Evolutionary conservation across 228 moss, liverwort and hornwort species (phyloP).

Genomic region (Sphagnum magellanicum): DNA sequence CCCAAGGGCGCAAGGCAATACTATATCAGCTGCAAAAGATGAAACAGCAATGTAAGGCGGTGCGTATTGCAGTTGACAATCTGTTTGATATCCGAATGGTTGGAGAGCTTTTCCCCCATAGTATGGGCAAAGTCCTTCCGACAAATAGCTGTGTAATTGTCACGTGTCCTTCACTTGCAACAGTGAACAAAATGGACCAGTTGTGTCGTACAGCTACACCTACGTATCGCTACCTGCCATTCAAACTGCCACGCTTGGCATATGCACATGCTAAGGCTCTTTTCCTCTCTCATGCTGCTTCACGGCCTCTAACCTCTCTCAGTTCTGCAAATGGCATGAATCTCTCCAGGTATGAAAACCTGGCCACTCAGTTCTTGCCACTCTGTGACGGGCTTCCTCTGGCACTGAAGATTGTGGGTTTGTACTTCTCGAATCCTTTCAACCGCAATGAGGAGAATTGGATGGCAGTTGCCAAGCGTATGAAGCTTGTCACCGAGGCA

Average conservation of each 20-base stretch:
- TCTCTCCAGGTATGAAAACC: conserved; percentile 34
- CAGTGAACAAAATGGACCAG: conserved; percentile 59
- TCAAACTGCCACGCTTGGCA: conserved; percentile 48
- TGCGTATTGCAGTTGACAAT: conserved; percentile 70
- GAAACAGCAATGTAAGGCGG: conserved; percentile 59
- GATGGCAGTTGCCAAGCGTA: conserved; percentile 37
- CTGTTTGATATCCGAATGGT: conserved; percentile 59
- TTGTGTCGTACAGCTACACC: conserved; percentile 56
- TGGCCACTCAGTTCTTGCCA: conserved; percentile 55
- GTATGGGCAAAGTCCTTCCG: conserved; percentile 60
- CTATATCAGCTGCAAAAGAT: conserved; percentile 68
- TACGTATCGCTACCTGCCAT: conserved; percentile 48
- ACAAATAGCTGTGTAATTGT: conserved; percentile 45
- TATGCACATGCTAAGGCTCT: conserved; percentile 45
- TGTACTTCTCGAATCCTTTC: conserved; percentile 48
- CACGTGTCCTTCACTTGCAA: conserved; percentile 56
- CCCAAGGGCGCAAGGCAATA: conserved; percentile 63
- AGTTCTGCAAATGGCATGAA: conserved; percentile 25
- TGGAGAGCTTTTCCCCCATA: conserved; percentile 68
- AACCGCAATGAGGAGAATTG: conserved; percentile 46
- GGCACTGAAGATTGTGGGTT: conserved; percentile 61
- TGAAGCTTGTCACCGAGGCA: conserved; percentile 54
- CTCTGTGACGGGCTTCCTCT: conserved; percentile 65
- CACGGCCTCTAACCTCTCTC: conserved; percentile 17
- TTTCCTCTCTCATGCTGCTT: conserved; percentile 45